phyloP scores from a whole-genome alignment of 2,329 filamentous ascomycete species.

The Fusarium sp. region DNA sequence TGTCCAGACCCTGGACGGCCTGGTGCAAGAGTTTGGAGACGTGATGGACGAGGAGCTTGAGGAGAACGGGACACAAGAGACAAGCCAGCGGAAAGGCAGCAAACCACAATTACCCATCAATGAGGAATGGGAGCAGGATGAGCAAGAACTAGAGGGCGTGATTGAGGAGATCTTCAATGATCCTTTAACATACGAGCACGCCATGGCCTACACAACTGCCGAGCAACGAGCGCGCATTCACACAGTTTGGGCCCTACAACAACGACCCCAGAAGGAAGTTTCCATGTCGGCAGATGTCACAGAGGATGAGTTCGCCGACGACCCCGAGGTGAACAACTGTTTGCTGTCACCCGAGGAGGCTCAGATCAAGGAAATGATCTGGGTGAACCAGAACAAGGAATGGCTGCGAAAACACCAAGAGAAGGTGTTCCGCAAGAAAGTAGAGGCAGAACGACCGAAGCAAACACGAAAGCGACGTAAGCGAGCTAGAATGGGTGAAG shows the following conservation, averaged over 20 bases:
- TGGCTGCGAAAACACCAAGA: slow-evolving; percentile 89
- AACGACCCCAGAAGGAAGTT: slow-evolving; percentile 56
- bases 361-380: slow-evolving; percentile 86
- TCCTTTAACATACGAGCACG: slow-evolving; percentile 63
- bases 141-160: slow-evolving; percentile 72
- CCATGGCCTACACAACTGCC: slow-evolving; percentile 65
- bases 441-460: slow-evolving; percentile 65
- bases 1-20: slow-evolving; percentile 48
- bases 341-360: slow-evolving; percentile 77
- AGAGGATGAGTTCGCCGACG: slow-evolving; percentile 86
- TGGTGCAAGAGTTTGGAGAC: slow-evolving; percentile 57
- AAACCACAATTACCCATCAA: slow-evolving; percentile 63
- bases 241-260: slow-evolving; percentile 59
- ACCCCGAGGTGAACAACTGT: slow-evolving; percentile 86
- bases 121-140: slow-evolving; percentile 69
- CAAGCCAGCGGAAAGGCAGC: slow-evolving; percentile 36
- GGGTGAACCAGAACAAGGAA: slow-evolving; percentile 94
- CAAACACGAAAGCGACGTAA: slow-evolving; percentile 64
- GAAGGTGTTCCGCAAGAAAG: slow-evolving; percentile 79
- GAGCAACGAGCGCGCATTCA: slow-evolving; percentile 63
- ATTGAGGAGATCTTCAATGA: slow-evolving; percentile 75
- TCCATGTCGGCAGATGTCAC: slow-evolving; percentile 72
- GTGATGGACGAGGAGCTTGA: slow-evolving; percentile 44
- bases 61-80: slow-evolving; percentile 17
- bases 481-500: slow-evolving; percentile 68